Base-by-base conservation (phyloP, 352 stramenopile genomes). In the Thalassiosira ordinaria region DNA sequence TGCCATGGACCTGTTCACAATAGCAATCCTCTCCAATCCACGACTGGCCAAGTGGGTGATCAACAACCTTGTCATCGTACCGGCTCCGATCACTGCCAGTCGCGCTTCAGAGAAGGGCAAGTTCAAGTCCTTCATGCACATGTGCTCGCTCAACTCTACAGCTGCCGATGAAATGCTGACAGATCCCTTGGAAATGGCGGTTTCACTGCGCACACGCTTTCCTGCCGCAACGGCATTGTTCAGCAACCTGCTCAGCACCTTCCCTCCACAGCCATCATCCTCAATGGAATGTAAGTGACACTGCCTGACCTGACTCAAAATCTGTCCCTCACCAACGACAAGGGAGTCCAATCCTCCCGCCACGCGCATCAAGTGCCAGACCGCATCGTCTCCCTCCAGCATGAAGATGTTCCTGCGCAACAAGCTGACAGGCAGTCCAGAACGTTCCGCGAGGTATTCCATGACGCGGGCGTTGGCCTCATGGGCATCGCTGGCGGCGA, bases 321-420 rank as follows among this genome's bases (percentile, higher is more conserved):
- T 97, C 82, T 97, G 94, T 59, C 93, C 93, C 80, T 97, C 94
- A 35, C 94, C 94, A 1, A 97, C 93, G 18, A 97, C 91, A 16
- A 97, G 76, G 1, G 91, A 96, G 74, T 97, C 94, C 27, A 97
- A 80, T 51, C 94, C 91, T 22, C 90, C 94, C 11, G 92, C 85
- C 8, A 97, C 94, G 41, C 91, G 75, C 80, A 97, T 93, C 57
- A 96, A 84, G 84, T 97, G 94, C 90, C 92, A 96, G 0, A 96
- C 92, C 27, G 92, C 93, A 78, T 97, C 93, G 46, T 96, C 91
- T 5, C 87, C 90, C 20, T 78, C 86, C 8, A 97, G 74, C 88
- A 96, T 95, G 78, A 97, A 97, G 9, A 97, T 84, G 73, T 93
- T 95, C 57, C 86, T 87, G 3, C 94, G 86, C 7, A 97, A 74